These are phyloP conservation scores for Anthoceros angustus DNA, from an alignment of 225 moss, liverwort and hornwort species.

Conservation along the genomic window DNA sequence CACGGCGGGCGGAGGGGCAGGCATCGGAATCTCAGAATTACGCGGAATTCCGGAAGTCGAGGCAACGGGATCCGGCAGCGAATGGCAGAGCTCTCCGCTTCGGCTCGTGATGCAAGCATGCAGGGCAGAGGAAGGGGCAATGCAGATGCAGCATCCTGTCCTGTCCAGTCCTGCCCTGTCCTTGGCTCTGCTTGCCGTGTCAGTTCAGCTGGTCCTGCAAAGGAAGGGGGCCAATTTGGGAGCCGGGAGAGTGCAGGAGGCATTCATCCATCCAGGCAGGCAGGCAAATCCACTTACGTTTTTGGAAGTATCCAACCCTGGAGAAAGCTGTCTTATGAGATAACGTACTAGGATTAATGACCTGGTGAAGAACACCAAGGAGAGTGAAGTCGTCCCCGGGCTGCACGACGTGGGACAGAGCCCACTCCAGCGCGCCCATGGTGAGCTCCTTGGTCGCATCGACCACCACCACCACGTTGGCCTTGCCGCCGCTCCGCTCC, in stretches of 20 bases:
- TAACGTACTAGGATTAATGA: conserved; percentile 30
- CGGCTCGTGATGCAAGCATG: background rate
- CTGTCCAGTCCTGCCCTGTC: background rate
- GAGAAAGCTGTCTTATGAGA: conserved; percentile 31
- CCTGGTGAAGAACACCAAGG: conserved; percentile 42
- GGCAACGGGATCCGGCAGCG: too few species aligned
- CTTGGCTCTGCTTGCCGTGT: background rate
- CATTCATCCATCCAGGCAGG: background rate
- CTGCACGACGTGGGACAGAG: conserved; percentile 24
- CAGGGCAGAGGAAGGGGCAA: background rate
- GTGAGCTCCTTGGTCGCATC: conserved; percentile 46
- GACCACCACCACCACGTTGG: conserved; percentile 42
- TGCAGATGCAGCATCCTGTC: background rate
- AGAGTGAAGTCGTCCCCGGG: conserved; percentile 40
- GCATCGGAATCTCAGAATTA: too few species aligned
- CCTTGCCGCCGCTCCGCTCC: conserved; percentile 21
- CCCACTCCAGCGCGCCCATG: conserved; percentile 33
- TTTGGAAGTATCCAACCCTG: background rate
- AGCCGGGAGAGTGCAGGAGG: too few species aligned
- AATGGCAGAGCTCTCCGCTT: too few species aligned
- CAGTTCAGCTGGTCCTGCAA: background rate
- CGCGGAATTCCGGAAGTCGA: too few species aligned
- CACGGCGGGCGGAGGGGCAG: too few species aligned
- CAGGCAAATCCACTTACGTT: background rate
- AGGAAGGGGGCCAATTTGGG: too few species aligned